Conservation (phyloP, 371 early-diverging fungal genomes). For the Mortierella sp. region DNA sequence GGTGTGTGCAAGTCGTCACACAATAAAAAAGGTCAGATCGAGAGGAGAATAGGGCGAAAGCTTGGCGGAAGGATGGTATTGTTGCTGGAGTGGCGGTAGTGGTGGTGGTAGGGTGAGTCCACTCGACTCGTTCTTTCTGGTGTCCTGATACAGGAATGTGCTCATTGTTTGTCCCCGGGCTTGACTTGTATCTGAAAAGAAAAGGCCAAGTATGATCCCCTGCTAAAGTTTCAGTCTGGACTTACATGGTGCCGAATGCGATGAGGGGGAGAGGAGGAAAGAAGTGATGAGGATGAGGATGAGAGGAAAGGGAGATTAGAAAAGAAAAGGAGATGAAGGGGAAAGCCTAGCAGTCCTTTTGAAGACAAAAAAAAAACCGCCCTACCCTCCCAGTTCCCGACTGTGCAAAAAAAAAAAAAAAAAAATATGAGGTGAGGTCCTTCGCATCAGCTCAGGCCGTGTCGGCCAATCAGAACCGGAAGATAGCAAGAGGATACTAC, state of each 20-base stretch:
- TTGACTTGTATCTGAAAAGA: background rate
- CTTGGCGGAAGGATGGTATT: no score
- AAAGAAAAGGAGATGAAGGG: conserved; percentile 4
- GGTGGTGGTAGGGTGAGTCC: no score
- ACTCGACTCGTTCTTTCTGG: no score
- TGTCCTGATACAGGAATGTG: no score
- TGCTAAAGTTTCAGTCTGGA: background rate
- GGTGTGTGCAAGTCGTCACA: no score
- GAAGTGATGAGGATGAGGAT: conserved; percentile 8
- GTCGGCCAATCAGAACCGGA: conserved; percentile 43
- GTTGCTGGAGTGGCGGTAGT: no score
- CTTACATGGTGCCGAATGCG: conserved; percentile 37
- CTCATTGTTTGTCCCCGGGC: no score
- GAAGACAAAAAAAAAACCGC: conserved; percentile 1
- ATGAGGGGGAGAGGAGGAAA: conserved; percentile 1
- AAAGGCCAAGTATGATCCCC: no score
- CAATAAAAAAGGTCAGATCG: no score
- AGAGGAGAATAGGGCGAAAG: no score
- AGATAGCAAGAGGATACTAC: background rate
- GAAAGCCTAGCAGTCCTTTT: background rate
- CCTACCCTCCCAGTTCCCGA: background rate
- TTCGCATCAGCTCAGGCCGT: conserved; percentile 47
- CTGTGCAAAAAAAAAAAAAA: background rate
- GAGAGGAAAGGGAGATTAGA: conserved; percentile 6
- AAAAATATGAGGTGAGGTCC: conserved; percentile 19